Conservation (phyloP, 75 land plant genomes). For the Sequoia sempervirens region DNA sequence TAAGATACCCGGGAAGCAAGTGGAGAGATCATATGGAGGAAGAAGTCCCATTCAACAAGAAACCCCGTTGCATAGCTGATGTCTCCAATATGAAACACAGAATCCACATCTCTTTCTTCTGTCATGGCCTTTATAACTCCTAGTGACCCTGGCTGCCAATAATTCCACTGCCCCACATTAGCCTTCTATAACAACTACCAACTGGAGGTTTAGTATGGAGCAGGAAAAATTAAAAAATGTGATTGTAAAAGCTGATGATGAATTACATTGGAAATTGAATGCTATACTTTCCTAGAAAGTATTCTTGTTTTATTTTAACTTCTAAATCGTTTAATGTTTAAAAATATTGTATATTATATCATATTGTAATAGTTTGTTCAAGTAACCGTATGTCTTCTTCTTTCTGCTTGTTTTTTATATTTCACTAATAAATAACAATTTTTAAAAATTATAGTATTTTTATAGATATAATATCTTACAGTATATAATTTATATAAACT, state of each 20-base stretch:
- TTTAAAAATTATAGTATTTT: neutral
- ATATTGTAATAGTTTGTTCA: too few species aligned
- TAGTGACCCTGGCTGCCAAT: conserved; percentile 70
- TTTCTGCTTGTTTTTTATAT: too few species aligned
- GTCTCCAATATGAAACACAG: conserved; percentile 81
- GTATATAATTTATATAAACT: neutral
- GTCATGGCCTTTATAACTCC: conserved; percentile 52
- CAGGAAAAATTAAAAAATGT: neutral
- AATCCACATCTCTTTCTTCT: conserved; percentile 51
- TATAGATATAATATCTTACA: neutral
- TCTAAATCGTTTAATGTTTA: neutral
- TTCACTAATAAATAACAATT: too few species aligned
- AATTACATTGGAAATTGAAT: neutral
- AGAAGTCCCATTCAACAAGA: conserved; percentile 85
- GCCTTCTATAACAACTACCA: neutral
- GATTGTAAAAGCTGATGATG: neutral
- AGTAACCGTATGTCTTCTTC: too few species aligned
- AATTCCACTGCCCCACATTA: neutral
- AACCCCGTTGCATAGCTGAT: conserved; percentile 93
- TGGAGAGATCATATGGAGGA: conserved; percentile 61
- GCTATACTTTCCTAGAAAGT: too few species aligned
- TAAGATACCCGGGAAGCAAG: conserved; percentile 70
- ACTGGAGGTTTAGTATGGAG: neutral
- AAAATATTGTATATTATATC: too few species aligned
- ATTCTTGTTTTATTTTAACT: neutral